These are phyloP conservation scores for Penicillium goetzii DNA, from an alignment of 495 filamentous ascomycete genomes.

Conservation along the genomic window DNA sequence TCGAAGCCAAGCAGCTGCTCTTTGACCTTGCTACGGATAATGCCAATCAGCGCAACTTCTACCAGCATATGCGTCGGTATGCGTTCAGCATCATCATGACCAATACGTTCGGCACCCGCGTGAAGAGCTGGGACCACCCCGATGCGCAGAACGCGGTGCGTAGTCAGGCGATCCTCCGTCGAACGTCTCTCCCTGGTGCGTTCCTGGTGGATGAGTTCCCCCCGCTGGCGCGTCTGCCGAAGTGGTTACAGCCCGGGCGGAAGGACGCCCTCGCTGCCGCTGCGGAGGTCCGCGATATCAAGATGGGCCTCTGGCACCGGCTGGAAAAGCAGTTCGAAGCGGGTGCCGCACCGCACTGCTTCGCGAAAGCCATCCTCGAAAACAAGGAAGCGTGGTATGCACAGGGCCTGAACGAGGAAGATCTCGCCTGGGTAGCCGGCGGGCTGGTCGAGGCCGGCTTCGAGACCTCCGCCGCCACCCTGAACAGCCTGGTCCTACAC, in stretches of 20 bases:
- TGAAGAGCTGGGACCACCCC: slow-evolving; percentile 24
- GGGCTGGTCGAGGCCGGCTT: slow-evolving; percentile 4
- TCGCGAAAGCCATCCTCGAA: neutral
- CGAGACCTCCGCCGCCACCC: neutral
- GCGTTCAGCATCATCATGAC: slow-evolving; percentile 35
- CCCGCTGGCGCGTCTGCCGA: neutral
- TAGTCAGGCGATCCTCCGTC: neutral
- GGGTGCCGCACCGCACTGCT: neutral
- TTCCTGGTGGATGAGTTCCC: slow-evolving; percentile 2
- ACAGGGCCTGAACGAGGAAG: neutral
- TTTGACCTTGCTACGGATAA: slow-evolving; percentile 50
- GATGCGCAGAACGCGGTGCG: neutral
- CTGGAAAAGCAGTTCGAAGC: neutral
- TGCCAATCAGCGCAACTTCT: slow-evolving; percentile 20
- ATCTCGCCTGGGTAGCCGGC: neutral
- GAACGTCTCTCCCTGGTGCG: slow-evolving; percentile 12
- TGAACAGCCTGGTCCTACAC: slow-evolving; percentile 7
- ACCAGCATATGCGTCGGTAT: slow-evolving; percentile 34
- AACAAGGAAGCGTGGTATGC: slow-evolving; percentile 4
- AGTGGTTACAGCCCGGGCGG: neutral
- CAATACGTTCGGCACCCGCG: slow-evolving; percentile 33
- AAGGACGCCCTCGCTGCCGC: neutral
- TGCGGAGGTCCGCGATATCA: neutral
- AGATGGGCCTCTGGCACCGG: neutral
- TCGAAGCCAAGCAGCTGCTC: slow-evolving; percentile 52